These are phyloP conservation scores for Candida taoyuanica DNA, from an alignment of 805 yeast genomes.

Conservation along the genomic window DNA sequence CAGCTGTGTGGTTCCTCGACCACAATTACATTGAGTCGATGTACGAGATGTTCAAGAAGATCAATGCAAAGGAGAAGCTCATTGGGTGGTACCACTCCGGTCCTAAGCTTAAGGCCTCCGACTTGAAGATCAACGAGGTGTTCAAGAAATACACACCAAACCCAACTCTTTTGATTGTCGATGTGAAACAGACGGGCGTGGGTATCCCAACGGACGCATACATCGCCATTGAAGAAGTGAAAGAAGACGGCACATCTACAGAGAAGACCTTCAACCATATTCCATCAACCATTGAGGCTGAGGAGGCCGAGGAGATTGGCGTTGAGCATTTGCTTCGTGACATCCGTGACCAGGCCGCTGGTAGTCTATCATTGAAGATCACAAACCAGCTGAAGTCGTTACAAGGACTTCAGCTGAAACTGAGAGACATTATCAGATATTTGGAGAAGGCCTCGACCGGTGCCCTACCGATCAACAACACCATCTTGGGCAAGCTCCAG, in stretches of 20 bases:
- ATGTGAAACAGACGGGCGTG: constrained; percentile 74
- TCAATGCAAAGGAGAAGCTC: constrained; percentile 92
- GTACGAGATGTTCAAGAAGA: constrained; percentile 97
- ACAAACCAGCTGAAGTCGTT: constrained; percentile 88
- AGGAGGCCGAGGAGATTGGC: constrained; percentile 98
- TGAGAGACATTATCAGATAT: constrained; percentile 73
- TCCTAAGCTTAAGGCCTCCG: constrained; percentile 84
- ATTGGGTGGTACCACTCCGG: constrained; percentile 99
- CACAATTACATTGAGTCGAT: constrained; percentile 93
- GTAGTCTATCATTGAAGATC: constrained; percentile 78
- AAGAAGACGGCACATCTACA: constrained; percentile 91
- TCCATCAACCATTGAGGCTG: constrained; percentile 91
- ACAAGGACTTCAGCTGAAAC: constrained; percentile 76
- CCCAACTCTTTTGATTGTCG: constrained; percentile 85
- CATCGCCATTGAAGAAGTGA: constrained; percentile 88
- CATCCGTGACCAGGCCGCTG: constrained; percentile 95
- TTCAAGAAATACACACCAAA: constrained; percentile 78
- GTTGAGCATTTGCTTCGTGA: constrained; percentile 95
- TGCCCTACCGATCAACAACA: constrained; percentile 82
- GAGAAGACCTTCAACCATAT: constrained; percentile 91
- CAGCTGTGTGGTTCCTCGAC: constrained; percentile 94
- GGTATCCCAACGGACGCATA: constrained; percentile 97
- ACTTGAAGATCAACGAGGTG: constrained; percentile 83
- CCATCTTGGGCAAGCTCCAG: constrained; percentile 86
- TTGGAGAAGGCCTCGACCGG: constrained; percentile 67